Percentiles rank a stretch among this genome's conserved stretches.
phyloP scores from a whole-genome alignment of 2,329 filamentous ascomycete species.

The Fusarium hainanense region DNA sequence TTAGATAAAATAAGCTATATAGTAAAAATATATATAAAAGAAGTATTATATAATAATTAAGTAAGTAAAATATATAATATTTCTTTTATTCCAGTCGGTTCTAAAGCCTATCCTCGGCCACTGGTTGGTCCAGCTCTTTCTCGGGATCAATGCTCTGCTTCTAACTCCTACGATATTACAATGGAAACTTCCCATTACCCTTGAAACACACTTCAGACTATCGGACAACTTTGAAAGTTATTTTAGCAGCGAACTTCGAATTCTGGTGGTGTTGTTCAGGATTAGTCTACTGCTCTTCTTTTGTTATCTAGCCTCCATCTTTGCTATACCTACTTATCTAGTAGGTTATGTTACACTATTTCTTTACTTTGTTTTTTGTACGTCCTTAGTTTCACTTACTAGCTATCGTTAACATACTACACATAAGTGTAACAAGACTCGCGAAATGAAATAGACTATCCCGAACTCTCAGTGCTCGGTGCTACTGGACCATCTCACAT shows the following conservation, averaged over 20 bases:
- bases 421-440: not conserved
- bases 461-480: too few relatives aligned
- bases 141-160: not conserved
- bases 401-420: not conserved
- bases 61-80: too few relatives aligned
- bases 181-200: not conserved
- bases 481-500: not conserved
- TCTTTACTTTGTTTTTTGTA: not conserved
- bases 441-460: not conserved
- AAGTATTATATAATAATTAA: too few relatives aligned
- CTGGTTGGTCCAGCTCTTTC: too few relatives aligned
- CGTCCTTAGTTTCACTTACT: accelerated
- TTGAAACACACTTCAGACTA: not conserved
- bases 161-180: not conserved
- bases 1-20: too few relatives aligned
- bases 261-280: not conserved
- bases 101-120: too few relatives aligned
- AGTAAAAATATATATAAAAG: too few relatives aligned
- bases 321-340: not conserved
- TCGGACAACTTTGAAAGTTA: not conserved
- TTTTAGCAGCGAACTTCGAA: not conserved
- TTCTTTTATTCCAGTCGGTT: not conserved
- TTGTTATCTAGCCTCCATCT: not conserved
- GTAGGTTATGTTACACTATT: not conserved
- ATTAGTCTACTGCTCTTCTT: not conserved